Base-by-base conservation (phyloP, 2,329 filamentous ascomycete genomes). In the Diaporthe batatas region DNA sequence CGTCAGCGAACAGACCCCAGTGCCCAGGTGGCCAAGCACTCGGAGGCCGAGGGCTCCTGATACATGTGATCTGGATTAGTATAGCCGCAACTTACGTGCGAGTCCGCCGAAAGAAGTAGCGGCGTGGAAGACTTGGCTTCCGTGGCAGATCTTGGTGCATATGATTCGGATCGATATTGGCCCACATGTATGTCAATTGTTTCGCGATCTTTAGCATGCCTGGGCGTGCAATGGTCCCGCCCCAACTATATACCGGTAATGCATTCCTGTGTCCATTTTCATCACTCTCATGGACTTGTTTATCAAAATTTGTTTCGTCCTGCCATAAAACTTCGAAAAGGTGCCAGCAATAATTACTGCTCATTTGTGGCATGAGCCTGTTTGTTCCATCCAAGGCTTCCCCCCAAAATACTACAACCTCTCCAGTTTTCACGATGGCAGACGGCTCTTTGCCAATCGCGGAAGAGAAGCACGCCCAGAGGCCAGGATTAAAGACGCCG, bases 31-130 rank as follows among this genome's bases (percentile, higher is more conserved):
- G 29, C 51, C 42, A 34, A 7, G 2, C n/a, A 29, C 25, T 64
- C 58, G 58, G 58, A 47, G 58, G 58, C 58, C 58, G 58, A 64
- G 58, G 58, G 42, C 58, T 64, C 58, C 58, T 47, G 12, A 32
- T 29, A 32, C 6, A 4, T 6, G 47, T 25, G 34, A 4, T 36
- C 25, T 21, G 39, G 25, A 23, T 64, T n/a, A n/a, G n/a, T 32
- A 47, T 39, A 62, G 58, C 36, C 58, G 47, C 58, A 16, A 32
- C n/a, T 44, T 62, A 34, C 16, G 58, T n/a, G 25, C 18, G 39
- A 64, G 10, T n/a, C 58, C 39, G n/a, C 58, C 18, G 47, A 25
- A 32, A 12, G 39, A 47, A 32, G 58, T 6, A 6, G 47, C 47
- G 39, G 39, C 47, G 47, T 7, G 39, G 6, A 23, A 47, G 42